Conservation (phyloP, 176 grass and related monocot genomes). For the Oryza brachyantha region DNA sequence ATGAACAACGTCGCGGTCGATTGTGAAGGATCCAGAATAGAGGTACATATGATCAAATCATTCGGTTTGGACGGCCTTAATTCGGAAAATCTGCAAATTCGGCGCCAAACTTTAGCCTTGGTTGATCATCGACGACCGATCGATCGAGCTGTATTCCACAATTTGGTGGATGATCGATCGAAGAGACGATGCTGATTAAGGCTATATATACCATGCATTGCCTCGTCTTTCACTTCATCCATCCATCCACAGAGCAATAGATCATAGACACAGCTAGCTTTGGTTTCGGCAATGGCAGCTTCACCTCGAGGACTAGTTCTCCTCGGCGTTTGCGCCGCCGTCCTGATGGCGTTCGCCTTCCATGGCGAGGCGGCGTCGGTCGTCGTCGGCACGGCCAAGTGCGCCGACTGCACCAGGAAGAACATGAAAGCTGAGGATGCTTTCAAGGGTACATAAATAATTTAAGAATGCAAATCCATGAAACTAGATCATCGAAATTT, state of each 20-base stretch:
- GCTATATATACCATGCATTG: neutral
- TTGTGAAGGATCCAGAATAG: too few relatives aligned
- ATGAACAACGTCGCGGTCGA: too few relatives aligned
- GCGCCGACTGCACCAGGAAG: constrained; percentile 36
- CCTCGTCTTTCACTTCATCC: neutral
- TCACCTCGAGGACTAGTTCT: neutral
- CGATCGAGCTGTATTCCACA: neutral
- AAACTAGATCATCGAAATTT: too few relatives aligned
- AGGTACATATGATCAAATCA: neutral
- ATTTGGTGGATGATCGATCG: too few relatives aligned
- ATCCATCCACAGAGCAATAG: neutral
- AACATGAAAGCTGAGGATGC: constrained; percentile 23
- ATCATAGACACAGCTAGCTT: neutral
- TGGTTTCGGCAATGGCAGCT: neutral
- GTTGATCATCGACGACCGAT: neutral
- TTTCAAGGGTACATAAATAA: constrained; percentile 19
- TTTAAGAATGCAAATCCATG: too few relatives aligned
- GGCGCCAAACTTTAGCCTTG: constrained; percentile 19
- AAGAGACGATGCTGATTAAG: neutral
- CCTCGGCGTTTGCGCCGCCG: neutral
- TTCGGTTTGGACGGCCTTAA: constrained; percentile 15
- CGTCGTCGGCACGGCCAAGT: constrained; percentile 31
- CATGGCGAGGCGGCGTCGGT: neutral
- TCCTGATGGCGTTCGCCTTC: neutral
- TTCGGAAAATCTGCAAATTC: constrained; percentile 9